Conservation (phyloP, 1,284 basidiomycete species). For the Marasmius tenuissimus region DNA sequence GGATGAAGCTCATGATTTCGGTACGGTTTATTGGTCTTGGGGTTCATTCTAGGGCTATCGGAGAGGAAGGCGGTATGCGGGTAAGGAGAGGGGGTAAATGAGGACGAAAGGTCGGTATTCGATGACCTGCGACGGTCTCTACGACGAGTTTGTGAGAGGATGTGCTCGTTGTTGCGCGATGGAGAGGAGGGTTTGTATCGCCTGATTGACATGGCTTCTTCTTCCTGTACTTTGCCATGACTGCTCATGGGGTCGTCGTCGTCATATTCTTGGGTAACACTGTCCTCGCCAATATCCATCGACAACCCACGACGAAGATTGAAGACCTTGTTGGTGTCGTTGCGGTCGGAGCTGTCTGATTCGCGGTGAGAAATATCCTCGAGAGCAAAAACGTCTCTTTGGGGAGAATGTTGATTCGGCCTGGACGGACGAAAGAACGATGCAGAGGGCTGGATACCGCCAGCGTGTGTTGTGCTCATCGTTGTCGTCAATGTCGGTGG, state of each 20-base stretch:
- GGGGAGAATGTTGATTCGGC: constrained; percentile 43
- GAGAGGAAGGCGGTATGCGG: constrained; percentile 34
- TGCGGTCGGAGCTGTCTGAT: constrained; percentile 25
- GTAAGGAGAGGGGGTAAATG: constrained; percentile 28
- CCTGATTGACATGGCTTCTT: not conserved
- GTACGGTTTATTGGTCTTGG: constrained; percentile 39
- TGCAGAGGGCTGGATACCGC: constrained; percentile 71
- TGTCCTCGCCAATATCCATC: constrained; percentile 37
- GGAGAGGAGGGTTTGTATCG: constrained; percentile 1
- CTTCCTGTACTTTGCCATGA: not conserved
- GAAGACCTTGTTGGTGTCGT: constrained; percentile 55
- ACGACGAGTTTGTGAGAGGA: not conserved
- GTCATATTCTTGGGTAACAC: constrained; percentile 31
- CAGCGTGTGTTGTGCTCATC: constrained; percentile 55
- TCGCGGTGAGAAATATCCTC: constrained; percentile 15
- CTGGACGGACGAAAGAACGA: constrained; percentile 73
- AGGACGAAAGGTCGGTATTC: constrained; percentile 8
- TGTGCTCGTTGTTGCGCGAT: not conserved
- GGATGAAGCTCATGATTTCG: constrained; percentile 64
- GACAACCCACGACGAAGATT: constrained; percentile 50
- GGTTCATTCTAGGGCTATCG: constrained; percentile 45
- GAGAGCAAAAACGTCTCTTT: constrained; percentile 17
- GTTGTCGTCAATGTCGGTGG: not conserved
- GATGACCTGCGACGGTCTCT: constrained; percentile 4
- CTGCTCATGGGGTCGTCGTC: constrained; percentile 19